Conservation (phyloP, 1,284 basidiomycete genomes). For the Porodaedalea pini region DNA sequence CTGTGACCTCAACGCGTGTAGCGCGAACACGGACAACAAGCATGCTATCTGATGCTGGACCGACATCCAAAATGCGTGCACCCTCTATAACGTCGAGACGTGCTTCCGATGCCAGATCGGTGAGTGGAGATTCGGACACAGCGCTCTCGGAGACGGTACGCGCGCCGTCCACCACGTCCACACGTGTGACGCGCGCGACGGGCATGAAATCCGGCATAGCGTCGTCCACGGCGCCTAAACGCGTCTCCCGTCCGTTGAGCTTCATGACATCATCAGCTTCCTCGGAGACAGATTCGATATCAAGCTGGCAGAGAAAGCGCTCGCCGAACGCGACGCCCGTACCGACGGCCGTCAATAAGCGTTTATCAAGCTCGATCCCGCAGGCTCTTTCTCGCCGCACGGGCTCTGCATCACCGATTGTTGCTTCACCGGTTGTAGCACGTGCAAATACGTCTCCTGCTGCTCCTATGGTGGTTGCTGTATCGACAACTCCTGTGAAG, state of each 20-base stretch:
- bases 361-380: constrained; percentile 24
- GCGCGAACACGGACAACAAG: background rate
- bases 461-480: background rate
- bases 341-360: constrained; percentile 17
- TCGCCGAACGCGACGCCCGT: constrained; percentile 28
- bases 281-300: background rate
- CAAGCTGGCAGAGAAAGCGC: background rate
- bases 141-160: constrained; percentile 4
- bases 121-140: constrained; percentile 3
- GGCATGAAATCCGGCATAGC: background rate
- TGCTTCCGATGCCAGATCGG: background rate
- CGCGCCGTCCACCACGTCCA: constrained; percentile 3
- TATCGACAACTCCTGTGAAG: constrained; percentile 1
- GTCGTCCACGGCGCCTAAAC: background rate
- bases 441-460: background rate
- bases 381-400: constrained; percentile 9
- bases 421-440: background rate
- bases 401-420: constrained; percentile 9
- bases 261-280: background rate
- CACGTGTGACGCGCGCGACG: constrained; percentile 2
- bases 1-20: constrained; percentile 5
- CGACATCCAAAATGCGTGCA: background rate
- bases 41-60: background rate
- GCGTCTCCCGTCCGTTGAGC: background rate
- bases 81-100: constrained; percentile 3